Evolutionary conservation across 208 protist genomes (phyloP).

Genomic region (Leishmania martiniquensis): DNA sequence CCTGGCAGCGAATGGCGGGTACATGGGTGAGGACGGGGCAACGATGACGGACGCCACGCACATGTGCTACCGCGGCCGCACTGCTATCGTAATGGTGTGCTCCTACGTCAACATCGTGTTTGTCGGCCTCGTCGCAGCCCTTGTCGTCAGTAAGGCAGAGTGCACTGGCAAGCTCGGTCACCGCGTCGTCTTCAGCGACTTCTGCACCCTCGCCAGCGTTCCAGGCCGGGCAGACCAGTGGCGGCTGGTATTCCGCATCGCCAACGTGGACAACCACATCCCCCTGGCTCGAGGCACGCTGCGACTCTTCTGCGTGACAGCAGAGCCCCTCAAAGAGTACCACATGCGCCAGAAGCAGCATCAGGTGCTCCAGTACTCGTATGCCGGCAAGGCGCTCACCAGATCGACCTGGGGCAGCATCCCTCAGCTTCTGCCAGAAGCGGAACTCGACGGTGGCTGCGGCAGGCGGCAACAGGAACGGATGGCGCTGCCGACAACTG

Average conservation of each 20-base stretch:
- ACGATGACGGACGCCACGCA: conserved; percentile 64
- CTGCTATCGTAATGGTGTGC: conserved; percentile 72
- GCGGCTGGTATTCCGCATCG: conserved; percentile 77
- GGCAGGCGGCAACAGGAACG: background rate
- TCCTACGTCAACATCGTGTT: conserved; percentile 88
- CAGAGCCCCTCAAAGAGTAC: conserved; percentile 57
- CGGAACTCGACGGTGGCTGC: background rate
- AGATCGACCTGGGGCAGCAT: conserved; percentile 8
- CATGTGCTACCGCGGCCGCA: conserved; percentile 76
- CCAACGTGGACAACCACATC: conserved; percentile 68
- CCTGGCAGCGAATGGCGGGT: conserved; percentile 85
- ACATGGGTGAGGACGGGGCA: conserved; percentile 70
- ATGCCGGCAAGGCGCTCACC: background rate
- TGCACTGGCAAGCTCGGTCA: conserved; percentile 61
- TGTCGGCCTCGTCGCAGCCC: conserved; percentile 81
- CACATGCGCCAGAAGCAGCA: conserved; percentile 38
- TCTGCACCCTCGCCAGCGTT: conserved; percentile 63
- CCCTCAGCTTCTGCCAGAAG: conserved; percentile 7
- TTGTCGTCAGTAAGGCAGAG: conserved; percentile 85
- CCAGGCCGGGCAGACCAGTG: conserved; percentile 49
- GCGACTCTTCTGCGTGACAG: conserved; percentile 70
- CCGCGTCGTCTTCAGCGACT: conserved; percentile 85
- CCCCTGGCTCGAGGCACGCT: conserved; percentile 64
- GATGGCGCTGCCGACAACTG: background rate
- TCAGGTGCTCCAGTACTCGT: conserved; percentile 11